Percentiles rank a stretch among this genome's conserved stretches.
Conservation (phyloP, 257 asterid genomes). For the Solanum gracilifrons region DNA sequence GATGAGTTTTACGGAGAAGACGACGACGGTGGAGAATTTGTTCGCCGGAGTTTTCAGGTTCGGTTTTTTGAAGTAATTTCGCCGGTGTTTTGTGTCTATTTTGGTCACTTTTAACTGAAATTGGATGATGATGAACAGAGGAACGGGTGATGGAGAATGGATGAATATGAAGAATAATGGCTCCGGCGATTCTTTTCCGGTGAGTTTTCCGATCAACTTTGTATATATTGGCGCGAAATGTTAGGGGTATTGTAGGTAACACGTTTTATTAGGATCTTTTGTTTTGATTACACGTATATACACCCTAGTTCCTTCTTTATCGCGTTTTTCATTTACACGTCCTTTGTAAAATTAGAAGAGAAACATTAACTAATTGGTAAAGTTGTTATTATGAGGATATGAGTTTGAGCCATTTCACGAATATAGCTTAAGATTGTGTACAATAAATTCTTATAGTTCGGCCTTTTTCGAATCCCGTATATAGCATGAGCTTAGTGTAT, state of each 20-base stretch:
- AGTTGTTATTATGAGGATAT: too few relatives aligned
- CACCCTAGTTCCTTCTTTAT: too few relatives aligned
- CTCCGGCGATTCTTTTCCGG: slow-evolving; percentile 41
- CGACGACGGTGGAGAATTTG: slow-evolving; percentile 28
- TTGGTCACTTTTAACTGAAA: not conserved
- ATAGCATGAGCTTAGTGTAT: not conserved
- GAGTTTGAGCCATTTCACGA: not conserved
- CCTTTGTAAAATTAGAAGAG: not conserved
- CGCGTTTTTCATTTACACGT: not conserved
- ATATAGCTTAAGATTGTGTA: too few relatives aligned
- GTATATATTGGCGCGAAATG: not conserved
- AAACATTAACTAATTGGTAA: not conserved
- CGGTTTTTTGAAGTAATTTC: not conserved
- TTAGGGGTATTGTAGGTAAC: not conserved
- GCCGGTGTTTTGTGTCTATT: not conserved
- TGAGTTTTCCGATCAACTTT: slow-evolving; percentile 13
- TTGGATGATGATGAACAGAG: slow-evolving; percentile 9
- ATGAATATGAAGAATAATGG: slow-evolving; percentile 37
- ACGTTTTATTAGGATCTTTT: not conserved
- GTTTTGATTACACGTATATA: not conserved
- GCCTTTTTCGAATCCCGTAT: rapidly evolving
- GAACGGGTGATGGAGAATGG: slow-evolving; percentile 35
- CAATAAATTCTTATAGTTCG: too few relatives aligned
- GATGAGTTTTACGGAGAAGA: slow-evolving; percentile 58
- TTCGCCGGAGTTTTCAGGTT: slow-evolving; percentile 35